These are phyloP conservation scores for Dioscorea dumetorum DNA, from an alignment of 106 monocot genomes.

Conservation along the genomic window DNA sequence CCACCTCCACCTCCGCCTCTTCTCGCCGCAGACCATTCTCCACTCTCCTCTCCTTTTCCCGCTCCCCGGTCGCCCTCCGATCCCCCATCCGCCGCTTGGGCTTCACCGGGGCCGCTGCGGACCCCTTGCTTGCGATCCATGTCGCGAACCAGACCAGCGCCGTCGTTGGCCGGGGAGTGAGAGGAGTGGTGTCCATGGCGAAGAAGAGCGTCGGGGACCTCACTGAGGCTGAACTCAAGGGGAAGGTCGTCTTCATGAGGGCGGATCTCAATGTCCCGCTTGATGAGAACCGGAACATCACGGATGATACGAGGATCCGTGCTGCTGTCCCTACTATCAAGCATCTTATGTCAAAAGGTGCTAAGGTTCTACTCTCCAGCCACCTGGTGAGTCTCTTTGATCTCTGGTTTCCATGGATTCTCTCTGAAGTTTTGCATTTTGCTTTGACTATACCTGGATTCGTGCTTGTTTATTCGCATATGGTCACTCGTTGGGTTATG, in stretches of 20 bases:
- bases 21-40: constrained; percentile 7
- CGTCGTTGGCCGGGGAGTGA: constrained; percentile 27
- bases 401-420: background rate
- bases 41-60: constrained; percentile 5
- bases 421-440: background rate
- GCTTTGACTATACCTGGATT: background rate
- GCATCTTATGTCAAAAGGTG: constrained; percentile 64
- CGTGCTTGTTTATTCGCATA: too few relatives aligned
- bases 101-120: constrained; percentile 42
- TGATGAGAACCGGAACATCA: constrained; percentile 80
- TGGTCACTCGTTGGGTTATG: too few relatives aligned
- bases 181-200: constrained; percentile 69
- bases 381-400: constrained; percentile 50
- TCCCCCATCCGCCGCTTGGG: constrained; percentile 27
- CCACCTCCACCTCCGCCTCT: constrained; percentile 24
- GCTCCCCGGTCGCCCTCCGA: constrained; percentile 17
- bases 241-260: constrained; percentile 79
- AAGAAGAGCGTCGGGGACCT: constrained; percentile 92
- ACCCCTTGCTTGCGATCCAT: constrained; percentile 21
- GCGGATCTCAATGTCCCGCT: constrained; percentile 88
- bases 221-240: constrained; percentile 56
- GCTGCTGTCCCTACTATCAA: constrained; percentile 94
- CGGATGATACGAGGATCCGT: constrained; percentile 86
- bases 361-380: constrained; percentile 83
- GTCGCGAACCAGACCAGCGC: constrained; percentile 23